These are phyloP conservation scores for Falciphora oryzae DNA, from an alignment of 2,329 filamentous ascomycete genomes.

Conservation along the genomic window DNA sequence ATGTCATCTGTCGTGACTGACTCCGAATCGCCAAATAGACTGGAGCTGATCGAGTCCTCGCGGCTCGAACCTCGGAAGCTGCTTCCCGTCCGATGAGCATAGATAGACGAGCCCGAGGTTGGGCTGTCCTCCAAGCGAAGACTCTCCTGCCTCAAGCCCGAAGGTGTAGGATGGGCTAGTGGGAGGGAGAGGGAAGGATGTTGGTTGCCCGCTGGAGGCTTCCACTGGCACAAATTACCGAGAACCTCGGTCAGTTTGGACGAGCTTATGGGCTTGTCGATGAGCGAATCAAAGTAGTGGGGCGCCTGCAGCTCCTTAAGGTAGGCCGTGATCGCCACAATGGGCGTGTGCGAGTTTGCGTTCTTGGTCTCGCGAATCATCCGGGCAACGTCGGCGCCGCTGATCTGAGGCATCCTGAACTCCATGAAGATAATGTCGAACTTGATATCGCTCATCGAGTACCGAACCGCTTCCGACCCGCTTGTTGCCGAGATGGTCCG, in stretches of 20 bases:
- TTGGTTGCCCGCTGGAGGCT: slow-evolving; percentile 56
- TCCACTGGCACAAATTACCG: slow-evolving; percentile 88
- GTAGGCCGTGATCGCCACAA: slow-evolving; percentile 95
- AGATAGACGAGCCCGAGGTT: slow-evolving; percentile 69
- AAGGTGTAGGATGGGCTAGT: slow-evolving; percentile 54
- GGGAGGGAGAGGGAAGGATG: slow-evolving; percentile 34
- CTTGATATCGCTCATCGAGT: slow-evolving; percentile 94
- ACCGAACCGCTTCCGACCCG: slow-evolving; percentile 85
- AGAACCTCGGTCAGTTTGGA: slow-evolving; percentile 87
- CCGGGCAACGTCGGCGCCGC: slow-evolving; percentile 87
- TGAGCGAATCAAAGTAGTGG: slow-evolving; percentile 91
- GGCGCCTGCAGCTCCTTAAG: slow-evolving; percentile 94
- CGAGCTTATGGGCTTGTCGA: slow-evolving; percentile 93
- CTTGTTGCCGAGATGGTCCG: slow-evolving; percentile 88
- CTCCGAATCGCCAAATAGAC: slow-evolving; percentile 81
- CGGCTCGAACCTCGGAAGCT: slow-evolving; percentile 76
- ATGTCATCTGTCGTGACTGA: slow-evolving; percentile 72
- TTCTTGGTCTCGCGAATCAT: slow-evolving; percentile 99
- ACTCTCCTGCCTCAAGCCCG: slow-evolving; percentile 60
- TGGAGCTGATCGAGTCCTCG: slow-evolving; percentile 83
- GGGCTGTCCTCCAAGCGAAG: slow-evolving; percentile 71
- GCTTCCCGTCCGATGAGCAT: slow-evolving; percentile 62
- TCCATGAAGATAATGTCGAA: slow-evolving; percentile 99
- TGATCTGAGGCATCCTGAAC: slow-evolving; percentile 91
- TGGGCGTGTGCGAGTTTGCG: slow-evolving; percentile 87